Percentiles rank a stretch among this genome's conserved stretches.
Evolutionary conservation across 257 asterid species (phyloP).

Genomic region (Sherardia arvensis): DNA sequence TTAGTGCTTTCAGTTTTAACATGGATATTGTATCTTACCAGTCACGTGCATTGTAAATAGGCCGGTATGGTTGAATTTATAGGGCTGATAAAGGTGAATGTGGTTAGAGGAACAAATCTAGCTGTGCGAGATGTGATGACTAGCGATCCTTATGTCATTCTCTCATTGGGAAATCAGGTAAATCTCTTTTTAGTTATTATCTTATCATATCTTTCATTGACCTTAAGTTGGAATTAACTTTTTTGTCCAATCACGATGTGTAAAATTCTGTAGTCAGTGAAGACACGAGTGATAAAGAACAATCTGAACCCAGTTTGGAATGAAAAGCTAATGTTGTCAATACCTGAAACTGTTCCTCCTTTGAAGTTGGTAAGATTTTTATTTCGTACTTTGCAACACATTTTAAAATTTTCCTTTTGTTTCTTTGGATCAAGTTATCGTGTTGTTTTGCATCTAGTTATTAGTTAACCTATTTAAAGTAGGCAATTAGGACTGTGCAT

Average conservation of each 20-base stretch:
- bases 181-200: conserved; percentile 4
- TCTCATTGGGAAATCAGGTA: conserved; percentile 82
- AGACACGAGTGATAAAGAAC: conserved; percentile 80
- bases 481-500: neutral
- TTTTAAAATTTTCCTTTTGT: neutral
- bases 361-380: conserved; percentile 58
- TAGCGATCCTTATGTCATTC: conserved; percentile 86
- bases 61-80: conserved; percentile 96
- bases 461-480: neutral
- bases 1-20: neutral
- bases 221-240: neutral
- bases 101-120: conserved; percentile 77
- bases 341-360: conserved; percentile 76
- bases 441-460: neutral
- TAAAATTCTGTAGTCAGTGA: conserved; percentile 52
- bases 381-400: neutral
- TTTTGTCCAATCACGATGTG: neutral
- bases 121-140: conserved; percentile 83
- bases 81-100: conserved; percentile 73
- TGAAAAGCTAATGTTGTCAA: conserved; percentile 82
- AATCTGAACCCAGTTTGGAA: conserved; percentile 94
- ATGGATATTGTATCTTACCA: conserved; percentile 13
- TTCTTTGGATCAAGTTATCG: neutral
- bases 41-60: conserved; percentile 30
- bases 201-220: neutral